phyloP scores from a whole-genome alignment of 768 basidiomycete species.

The Polyporus arcularius region DNA sequence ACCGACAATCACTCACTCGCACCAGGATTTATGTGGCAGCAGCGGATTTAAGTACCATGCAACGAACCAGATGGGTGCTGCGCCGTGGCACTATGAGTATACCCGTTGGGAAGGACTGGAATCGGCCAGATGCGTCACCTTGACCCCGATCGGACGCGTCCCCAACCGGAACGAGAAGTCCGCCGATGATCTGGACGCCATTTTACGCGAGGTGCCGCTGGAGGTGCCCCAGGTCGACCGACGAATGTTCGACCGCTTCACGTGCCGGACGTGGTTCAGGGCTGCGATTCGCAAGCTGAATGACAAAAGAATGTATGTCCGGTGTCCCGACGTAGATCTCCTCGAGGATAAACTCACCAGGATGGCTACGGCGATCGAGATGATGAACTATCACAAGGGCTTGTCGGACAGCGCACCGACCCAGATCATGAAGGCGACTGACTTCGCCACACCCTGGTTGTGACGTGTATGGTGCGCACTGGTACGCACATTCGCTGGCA shows the following conservation, averaged over 20 bases:
- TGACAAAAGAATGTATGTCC: too few relatives aligned
- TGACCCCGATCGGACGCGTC: not conserved
- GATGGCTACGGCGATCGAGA: too few relatives aligned
- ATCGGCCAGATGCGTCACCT: not conserved
- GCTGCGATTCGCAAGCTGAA: not conserved
- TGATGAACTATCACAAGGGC: too few relatives aligned
- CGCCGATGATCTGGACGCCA: not conserved
- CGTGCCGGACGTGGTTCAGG: constrained; percentile 2
- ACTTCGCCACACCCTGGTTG: too few relatives aligned
- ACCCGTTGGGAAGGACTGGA: not conserved
- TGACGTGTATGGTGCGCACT: too few relatives aligned
- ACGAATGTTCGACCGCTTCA: not conserved
- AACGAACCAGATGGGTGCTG: not conserved
- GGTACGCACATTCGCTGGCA: too few relatives aligned
- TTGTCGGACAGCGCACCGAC: too few relatives aligned
- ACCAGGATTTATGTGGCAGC: not conserved
- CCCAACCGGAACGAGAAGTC: not conserved
- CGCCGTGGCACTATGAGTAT: not conserved
- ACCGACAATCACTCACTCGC: too few relatives aligned
- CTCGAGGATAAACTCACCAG: not conserved
- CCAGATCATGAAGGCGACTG: too few relatives aligned
- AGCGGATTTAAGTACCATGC: not conserved
- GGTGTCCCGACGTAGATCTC: not conserved
- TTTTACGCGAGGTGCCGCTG: not conserved
- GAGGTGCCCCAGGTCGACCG: not conserved